Evolutionary conservation across 495 filamentous ascomycete species (phyloP).

Genomic region (Glutinoglossum americanum): DNA sequence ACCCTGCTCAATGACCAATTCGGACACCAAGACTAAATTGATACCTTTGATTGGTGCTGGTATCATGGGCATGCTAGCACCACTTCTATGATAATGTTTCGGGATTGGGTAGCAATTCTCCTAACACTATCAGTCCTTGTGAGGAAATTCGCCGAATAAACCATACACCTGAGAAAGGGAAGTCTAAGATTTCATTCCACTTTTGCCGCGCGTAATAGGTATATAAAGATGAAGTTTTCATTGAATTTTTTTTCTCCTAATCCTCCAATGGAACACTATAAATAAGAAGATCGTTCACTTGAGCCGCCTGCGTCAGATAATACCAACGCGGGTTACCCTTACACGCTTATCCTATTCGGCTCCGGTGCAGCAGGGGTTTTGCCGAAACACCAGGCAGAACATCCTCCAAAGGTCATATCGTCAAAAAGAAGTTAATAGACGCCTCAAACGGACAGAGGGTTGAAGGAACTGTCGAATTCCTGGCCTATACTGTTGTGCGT

Average conservation of each 20-base stretch:
- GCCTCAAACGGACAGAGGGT: not conserved
- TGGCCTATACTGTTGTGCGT: not conserved
- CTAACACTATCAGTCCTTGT: too few relatives aligned
- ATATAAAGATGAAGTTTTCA: not conserved
- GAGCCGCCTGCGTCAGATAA: not conserved
- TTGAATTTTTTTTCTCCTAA: not conserved
- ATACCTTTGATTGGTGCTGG: too few relatives aligned
- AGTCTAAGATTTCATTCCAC: not conserved
- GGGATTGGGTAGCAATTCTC: too few relatives aligned
- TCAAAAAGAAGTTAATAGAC: not conserved
- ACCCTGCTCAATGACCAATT: too few relatives aligned
- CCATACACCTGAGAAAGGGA: not conserved
- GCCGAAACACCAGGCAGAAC: conserved; percentile 2
- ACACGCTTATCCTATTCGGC: not conserved
- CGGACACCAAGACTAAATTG: too few relatives aligned
- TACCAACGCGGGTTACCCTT: not conserved
- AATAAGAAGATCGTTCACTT: not conserved
- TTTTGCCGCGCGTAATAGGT: not conserved
- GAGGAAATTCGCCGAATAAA: too few relatives aligned
- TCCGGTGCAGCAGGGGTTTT: not conserved
- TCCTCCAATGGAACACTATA: not conserved
- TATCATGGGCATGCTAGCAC: too few relatives aligned
- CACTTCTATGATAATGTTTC: too few relatives aligned
- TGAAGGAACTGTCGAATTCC: not conserved
- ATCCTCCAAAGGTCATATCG: not conserved